Evolutionary conservation across 768 basidiomycete species (phyloP), one percentile per base, ranked within the genome.

Genomic region (Pholiota microspora): DNA sequence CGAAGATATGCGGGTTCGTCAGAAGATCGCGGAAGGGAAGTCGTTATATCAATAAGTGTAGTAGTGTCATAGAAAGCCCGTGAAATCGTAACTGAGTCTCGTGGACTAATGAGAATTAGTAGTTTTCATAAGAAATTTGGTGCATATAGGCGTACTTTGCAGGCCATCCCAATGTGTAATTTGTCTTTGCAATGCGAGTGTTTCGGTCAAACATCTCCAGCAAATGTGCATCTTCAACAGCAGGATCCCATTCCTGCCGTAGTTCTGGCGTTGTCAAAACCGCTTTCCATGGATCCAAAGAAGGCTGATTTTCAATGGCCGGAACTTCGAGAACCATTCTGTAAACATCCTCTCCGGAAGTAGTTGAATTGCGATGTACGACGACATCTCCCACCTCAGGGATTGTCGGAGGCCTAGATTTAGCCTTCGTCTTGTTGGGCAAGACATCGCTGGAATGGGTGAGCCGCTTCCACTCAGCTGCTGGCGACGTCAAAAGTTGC

Each of bases 141-240:
- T 21, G 28, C 21, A 51, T 31, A 29, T 34, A 42, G 36, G 80
- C 92, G 64, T 66, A 96, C 94, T 88, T 94, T 53, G 94, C 94
- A 53, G 96, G 96, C 96, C 96, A 99, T 1, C 96, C 96, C 8
- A 99, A 72, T 6, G 86, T 86, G 67, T 92, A 98, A 59, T 93
- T 91, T 0, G 94, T 97, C 74, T 91, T 93, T 18, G 82, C 80
- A 64, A 99, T 88, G 56, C 94, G 77, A 7, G 93, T 96, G 57
- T 81, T 80, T 35, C 84, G 83, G 70, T 97, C 95, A 53, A 96
- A 82, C 72, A 92, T 77, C 70, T 98, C 94, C 35, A 98, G 72
- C 13, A 93, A 72, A 59, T 84, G 83, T 0, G 93, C 85, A 44
- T 84, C 82, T 59, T 95, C 91, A 15, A 97, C 96, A 32, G 94